Conservation (phyloP, 176 grass and related monocot genomes). For the Typha latifolia region DNA sequence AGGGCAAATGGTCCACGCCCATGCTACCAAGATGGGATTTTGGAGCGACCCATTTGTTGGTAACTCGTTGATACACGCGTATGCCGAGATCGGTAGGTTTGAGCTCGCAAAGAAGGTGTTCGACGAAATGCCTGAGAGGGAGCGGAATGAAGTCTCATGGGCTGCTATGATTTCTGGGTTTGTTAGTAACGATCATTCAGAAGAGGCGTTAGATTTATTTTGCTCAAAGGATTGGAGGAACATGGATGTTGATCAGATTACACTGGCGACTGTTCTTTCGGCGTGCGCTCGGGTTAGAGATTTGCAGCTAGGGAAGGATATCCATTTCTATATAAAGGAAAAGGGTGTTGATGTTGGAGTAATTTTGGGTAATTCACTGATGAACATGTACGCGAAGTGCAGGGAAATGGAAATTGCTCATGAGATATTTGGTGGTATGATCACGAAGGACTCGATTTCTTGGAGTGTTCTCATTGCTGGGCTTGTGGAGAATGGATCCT, state of each 20-base stretch:
- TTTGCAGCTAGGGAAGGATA: slow-evolving; percentile 7
- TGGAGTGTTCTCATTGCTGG: slow-evolving; percentile 5
- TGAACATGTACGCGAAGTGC: slow-evolving; percentile 1
- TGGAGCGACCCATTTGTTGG: not conserved
- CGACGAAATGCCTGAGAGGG: not conserved
- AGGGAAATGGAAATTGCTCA: not conserved
- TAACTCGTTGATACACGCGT: slow-evolving; percentile 4
- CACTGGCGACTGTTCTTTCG: not conserved
- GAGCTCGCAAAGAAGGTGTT: not conserved
- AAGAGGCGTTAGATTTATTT: slow-evolving; percentile 4
- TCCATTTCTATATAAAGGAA: slow-evolving; percentile 3
- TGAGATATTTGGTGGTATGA: not conserved
- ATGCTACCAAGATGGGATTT: slow-evolving; percentile 4
- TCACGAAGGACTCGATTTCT: not conserved
- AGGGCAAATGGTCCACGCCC: not conserved
- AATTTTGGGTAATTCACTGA: slow-evolving; percentile 1
- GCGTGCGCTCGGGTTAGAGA: not conserved
- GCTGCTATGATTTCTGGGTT: slow-evolving; percentile 5
- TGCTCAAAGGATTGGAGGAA: slow-evolving; percentile 4
- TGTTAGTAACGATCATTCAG: not conserved
- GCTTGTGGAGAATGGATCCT: not conserved
- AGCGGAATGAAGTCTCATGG: slow-evolving; percentile 5
- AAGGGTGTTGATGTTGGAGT: slow-evolving; percentile 1
- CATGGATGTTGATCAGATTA: slow-evolving; percentile 1
- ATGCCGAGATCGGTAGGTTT: slow-evolving; percentile 2